Percentiles rank a stretch among this genome's conserved stretches.
Conservation (phyloP, 768 basidiomycete genomes). For the Cyclocybe cylindracea region DNA sequence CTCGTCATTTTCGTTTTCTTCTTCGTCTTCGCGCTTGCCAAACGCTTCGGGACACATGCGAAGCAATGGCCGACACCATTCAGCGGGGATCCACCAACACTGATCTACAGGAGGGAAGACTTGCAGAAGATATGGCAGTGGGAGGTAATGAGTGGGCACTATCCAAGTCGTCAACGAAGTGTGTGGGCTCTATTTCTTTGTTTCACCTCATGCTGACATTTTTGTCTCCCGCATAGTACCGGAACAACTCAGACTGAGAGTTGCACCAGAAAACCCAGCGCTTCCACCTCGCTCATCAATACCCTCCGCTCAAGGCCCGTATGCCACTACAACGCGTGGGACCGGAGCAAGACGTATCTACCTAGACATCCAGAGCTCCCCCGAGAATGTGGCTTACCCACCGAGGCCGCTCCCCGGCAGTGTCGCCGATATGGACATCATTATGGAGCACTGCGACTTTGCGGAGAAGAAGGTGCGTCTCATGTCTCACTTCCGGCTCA, state of each 20-base stretch:
- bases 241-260: constrained; percentile 59
- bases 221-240: constrained; percentile 52
- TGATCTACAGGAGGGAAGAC: constrained; percentile 77
- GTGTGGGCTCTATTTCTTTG: constrained; percentile 30
- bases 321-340: constrained; percentile 63
- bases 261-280: constrained; percentile 68
- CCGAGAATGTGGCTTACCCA: constrained; percentile 76
- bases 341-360: constrained; percentile 80
- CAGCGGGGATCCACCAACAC: constrained; percentile 61
- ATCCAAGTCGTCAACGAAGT: constrained; percentile 83
- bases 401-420: constrained; percentile 85
- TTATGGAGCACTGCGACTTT: constrained; percentile 95
- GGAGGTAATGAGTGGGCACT: constrained; percentile 93
- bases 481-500: background rate
- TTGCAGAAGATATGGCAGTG: constrained; percentile 92
- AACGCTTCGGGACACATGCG: constrained; percentile 60
- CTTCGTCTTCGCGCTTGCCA: constrained; percentile 58
- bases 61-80: constrained; percentile 65
- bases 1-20: constrained; percentile 61
- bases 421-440: constrained; percentile 83
- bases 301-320: constrained; percentile 37
- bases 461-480: constrained; percentile 65
- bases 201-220: background rate
- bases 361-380: constrained; percentile 62
- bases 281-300: constrained; percentile 52